phyloP scores from a whole-genome alignment of 2,329 filamentous ascomycete genomes.

The Trichophyton schoenleinii region DNA sequence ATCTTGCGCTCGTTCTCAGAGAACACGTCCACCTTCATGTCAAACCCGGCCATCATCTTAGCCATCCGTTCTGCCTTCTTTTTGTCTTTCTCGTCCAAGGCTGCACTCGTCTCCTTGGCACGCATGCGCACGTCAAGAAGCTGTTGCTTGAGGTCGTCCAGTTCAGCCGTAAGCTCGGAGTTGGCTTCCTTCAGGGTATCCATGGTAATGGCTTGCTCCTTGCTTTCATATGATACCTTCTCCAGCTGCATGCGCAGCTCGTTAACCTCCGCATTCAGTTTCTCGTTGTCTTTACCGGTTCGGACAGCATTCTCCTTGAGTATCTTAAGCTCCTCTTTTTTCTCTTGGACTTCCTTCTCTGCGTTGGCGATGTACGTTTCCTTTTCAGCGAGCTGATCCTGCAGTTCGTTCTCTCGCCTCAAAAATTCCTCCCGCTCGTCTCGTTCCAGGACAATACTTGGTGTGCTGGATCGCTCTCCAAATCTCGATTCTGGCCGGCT shows the following conservation, averaged over 20 bases:
- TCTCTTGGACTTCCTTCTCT: conserved; percentile 69
- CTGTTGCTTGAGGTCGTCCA: conserved; percentile 93
- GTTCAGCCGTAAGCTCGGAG: conserved; percentile 73
- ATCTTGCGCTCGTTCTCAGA: conserved; percentile 85
- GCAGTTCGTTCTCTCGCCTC: conserved; percentile 86
- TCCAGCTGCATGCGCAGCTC: conserved; percentile 95
- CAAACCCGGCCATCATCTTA: conserved; percentile 99
- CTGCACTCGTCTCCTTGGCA: conserved; percentile 80
- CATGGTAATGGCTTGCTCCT: conserved; percentile 95
- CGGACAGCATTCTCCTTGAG: conserved; percentile 78
- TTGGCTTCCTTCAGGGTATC: conserved; percentile 95
- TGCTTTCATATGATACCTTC: conserved; percentile 87
- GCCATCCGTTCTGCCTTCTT: conserved; percentile 99
- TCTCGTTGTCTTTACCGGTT: conserved; percentile 81
- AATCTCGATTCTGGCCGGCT: conserved; percentile 51
- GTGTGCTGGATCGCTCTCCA: conserved; percentile 75
- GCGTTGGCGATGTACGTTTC: conserved; percentile 67
- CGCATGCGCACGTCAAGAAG: conserved; percentile 93
- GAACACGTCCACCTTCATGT: conserved; percentile 83
- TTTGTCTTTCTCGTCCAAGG: conserved; percentile 92
- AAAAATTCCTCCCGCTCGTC: conserved; percentile 96
- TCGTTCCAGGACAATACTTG: conserved; percentile 78
- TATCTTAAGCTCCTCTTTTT: conserved; percentile 71
- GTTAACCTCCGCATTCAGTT: conserved; percentile 71
- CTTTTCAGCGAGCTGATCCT: conserved; percentile 89